Conservation (phyloP, 1,139 yeast genomes). For the Eremothecium sinecaudum region DNA sequence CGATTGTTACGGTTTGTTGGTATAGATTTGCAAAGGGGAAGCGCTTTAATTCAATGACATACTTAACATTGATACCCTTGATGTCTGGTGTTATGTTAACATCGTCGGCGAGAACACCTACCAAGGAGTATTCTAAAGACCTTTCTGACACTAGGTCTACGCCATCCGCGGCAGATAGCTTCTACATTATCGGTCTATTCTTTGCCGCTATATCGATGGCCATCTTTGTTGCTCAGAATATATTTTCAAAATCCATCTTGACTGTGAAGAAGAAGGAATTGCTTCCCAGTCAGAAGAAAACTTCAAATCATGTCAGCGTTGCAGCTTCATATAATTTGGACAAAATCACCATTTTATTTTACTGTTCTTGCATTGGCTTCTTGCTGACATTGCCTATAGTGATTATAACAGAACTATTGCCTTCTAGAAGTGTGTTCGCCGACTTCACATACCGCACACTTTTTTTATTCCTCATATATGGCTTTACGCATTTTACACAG, state of each 20-base stretch:
- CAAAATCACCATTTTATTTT: conserved; percentile 72
- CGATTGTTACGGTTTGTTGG: conserved; percentile 75
- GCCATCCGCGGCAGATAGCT: conserved; percentile 18
- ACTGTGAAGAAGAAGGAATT: conserved; percentile 38
- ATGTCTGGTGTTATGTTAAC: conserved; percentile 78
- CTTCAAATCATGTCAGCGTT: conserved; percentile 11
- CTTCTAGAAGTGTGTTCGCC: conserved; percentile 13
- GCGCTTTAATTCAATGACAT: conserved; percentile 55
- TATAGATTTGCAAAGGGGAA: conserved; percentile 53
- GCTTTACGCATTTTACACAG: conserved; percentile 75
- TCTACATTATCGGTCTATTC: conserved; percentile 51
- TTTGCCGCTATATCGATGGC: conserved; percentile 76
- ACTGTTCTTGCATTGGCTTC: conserved; percentile 79
- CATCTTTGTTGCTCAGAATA: conserved; percentile 84
- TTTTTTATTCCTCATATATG: conserved; percentile 46
- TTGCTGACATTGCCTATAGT: conserved; percentile 69
- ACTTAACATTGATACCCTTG: conserved; percentile 66
- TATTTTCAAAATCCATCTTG: conserved; percentile 75
- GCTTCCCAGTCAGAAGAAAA: conserved; percentile 17
- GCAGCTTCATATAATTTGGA: conserved; percentile 40
- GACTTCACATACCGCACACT: conserved; percentile 34
- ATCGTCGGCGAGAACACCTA: conserved; percentile 32
- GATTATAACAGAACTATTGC: conserved; percentile 35
- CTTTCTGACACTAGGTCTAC: conserved; percentile 15
- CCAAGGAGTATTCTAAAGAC: conserved; percentile 13